phyloP scores from a whole-genome alignment of 1,284 basidiomycete genomes.

The Melampsora larici-populina region DNA sequence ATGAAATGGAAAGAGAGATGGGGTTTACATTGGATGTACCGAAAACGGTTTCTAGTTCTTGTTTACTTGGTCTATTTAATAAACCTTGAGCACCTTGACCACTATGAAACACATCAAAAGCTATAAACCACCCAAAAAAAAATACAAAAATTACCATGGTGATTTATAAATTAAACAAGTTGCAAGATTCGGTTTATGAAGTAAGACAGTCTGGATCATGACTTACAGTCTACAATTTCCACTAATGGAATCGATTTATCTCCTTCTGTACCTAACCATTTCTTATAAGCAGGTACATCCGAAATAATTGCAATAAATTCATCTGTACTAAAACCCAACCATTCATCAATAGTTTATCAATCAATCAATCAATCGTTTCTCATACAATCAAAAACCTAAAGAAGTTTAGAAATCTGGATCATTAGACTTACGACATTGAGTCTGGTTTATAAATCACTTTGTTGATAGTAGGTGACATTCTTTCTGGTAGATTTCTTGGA shows the following conservation, averaged over 20 bases:
- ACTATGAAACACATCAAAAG: conserved; percentile 61
- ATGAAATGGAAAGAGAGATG: conserved; percentile 36
- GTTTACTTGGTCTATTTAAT: conserved; percentile 67
- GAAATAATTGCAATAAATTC: conserved; percentile 41
- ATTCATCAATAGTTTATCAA: too few species aligned
- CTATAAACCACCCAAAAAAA: conserved; percentile 47
- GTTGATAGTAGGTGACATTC: not conserved
- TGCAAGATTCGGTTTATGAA: too few species aligned
- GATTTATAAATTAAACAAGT: too few species aligned
- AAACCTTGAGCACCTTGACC: conserved; percentile 68
- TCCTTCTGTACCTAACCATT: conserved; percentile 65
- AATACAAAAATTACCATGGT: too few species aligned
- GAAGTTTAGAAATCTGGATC: too few species aligned
- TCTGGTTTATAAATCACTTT: conserved; percentile 70
- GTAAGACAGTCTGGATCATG: too few species aligned
- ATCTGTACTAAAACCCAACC: conserved; percentile 40
- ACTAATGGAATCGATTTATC: conserved; percentile 67
- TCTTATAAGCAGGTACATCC: conserved; percentile 58
- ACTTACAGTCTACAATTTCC: conserved; percentile 71
- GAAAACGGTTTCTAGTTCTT: conserved; percentile 70
- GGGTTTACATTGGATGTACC: conserved; percentile 62
- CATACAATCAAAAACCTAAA: too few species aligned
- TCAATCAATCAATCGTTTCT: too few species aligned
- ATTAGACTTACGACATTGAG: conserved; percentile 65
- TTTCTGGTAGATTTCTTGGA: not conserved